Conservation (phyloP, 2,329 filamentous ascomycete genomes). For the Paecilomyces dactylethromorphus region DNA sequence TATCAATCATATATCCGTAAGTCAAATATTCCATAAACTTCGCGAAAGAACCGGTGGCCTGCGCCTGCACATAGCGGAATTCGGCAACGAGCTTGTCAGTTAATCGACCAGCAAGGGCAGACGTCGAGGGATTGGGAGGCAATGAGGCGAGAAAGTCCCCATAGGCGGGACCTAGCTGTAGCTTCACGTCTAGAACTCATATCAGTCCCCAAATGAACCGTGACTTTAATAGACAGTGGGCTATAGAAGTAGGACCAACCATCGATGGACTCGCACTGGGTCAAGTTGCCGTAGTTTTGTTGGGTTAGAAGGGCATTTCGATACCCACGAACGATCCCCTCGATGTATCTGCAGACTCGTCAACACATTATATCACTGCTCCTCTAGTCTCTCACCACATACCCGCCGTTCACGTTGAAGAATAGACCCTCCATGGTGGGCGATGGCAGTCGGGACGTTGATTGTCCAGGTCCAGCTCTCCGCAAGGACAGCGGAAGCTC, state of each 20-base stretch:
- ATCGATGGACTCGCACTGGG: slow-evolving; percentile 95
- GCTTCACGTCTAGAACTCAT: slow-evolving; percentile 71
- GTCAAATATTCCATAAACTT: slow-evolving; percentile 98
- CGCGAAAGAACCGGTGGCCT: slow-evolving; percentile 82
- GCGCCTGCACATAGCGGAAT: slow-evolving; percentile 92
- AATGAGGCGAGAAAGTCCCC: slow-evolving; percentile 93
- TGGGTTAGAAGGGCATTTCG: slow-evolving; percentile 85
- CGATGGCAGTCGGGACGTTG: slow-evolving; percentile 1
- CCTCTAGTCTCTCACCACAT: slow-evolving; percentile 21
- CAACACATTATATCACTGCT: not conserved
- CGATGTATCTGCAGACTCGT: slow-evolving; percentile 66
- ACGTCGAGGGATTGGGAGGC: slow-evolving; percentile 94
- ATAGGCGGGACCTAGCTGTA: slow-evolving; percentile 92
- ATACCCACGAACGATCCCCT: slow-evolving; percentile 95
- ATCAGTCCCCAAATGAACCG: slow-evolving; percentile 3
- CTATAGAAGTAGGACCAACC: slow-evolving; percentile 48
- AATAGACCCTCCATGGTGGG: slow-evolving; percentile 77
- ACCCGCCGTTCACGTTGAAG: slow-evolving; percentile 94
- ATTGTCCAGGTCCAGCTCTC: slow-evolving; percentile 9
- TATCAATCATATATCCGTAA: slow-evolving; percentile 99
- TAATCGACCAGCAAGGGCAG: slow-evolving; percentile 85
- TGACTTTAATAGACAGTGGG: slow-evolving; percentile 2
- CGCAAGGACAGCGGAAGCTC: slow-evolving; percentile 7
- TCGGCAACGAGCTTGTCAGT: slow-evolving; percentile 98
- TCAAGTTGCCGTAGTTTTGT: slow-evolving; percentile 90